Base-by-base conservation (phyloP, 345 rosid species). In the Aquilaria yunnanensis region DNA sequence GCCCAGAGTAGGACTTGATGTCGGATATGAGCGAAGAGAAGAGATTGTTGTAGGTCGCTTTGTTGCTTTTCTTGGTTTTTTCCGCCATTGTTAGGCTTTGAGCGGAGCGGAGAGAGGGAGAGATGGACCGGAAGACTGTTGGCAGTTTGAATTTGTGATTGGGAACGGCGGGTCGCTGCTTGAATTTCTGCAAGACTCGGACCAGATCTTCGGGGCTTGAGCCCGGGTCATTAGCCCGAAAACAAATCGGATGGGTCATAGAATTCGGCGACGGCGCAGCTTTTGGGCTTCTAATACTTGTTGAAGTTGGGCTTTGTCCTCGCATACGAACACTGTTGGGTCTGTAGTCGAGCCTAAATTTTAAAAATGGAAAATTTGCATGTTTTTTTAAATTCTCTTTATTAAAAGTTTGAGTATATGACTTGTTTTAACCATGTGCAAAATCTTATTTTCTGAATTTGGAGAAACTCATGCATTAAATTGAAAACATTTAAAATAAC, bases 1-100 rank as follows among this genome's bases (percentile, higher is more conserved):
- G 74, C 63, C 98, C 98, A 3, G 86, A 51, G 80, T 88, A 90
- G 62, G 90, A 75, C 73, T 88, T 77, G 78, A 93, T 88, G 56
- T 90, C 96, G 5, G 88, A 83, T 43, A 90, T 74, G 41, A 90
- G 51, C 32, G 98, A 83, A 73, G 92, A 75, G 70, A 93, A 70
- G 34, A 86, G 76, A 32, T 72, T 77, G 72, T 66, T 77, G 69
- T 66, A 70, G 64, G 67, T 72, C 59, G 63, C 54, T 3, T 72
- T 74, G 54, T 60, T 67, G 76, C 73, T 48, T 48, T 32, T 57
- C 49, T 61, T 54, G 57, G 14, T 48, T 14, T 61, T 57, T 33
- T 32, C 14, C 16, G 37, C 60, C 54, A 60, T 57, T 10, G 54
- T 30, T 66, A 13, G 37, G 51, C 32, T 60, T 47, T 29, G n/a